Percentiles rank a stretch among this genome's conserved stretches.
phyloP scores from a whole-genome alignment of 768 basidiomycete genomes.

The Amanita fuliginea region DNA sequence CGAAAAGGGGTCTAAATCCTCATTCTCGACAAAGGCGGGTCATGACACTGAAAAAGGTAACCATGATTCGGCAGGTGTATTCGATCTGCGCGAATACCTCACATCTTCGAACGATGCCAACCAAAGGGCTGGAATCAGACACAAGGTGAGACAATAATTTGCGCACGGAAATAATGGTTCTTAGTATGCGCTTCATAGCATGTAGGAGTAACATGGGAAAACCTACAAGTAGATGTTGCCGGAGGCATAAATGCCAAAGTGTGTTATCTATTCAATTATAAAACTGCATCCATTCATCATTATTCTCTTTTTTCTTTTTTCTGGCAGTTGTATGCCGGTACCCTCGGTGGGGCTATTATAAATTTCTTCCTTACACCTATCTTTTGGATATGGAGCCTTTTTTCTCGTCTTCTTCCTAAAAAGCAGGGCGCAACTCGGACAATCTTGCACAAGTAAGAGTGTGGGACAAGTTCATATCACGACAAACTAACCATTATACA shows the following conservation, averaged over 20 bases:
- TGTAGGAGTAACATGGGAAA: constrained; percentile 67
- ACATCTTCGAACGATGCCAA: constrained; percentile 56
- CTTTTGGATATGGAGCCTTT: constrained; percentile 31
- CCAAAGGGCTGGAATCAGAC: constrained; percentile 53
- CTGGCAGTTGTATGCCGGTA: constrained; percentile 49
- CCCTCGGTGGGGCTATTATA: constrained; percentile 50
- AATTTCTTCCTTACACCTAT: constrained; percentile 44
- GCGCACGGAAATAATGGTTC: background rate
- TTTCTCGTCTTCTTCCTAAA: constrained; percentile 29
- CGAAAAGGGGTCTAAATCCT: constrained; percentile 11
- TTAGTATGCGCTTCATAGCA: constrained; percentile 25
- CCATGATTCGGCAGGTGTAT: constrained; percentile 23
- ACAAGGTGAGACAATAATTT: constrained; percentile 31
- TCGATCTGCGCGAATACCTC: constrained; percentile 62
- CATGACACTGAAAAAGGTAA: constrained; percentile 32
- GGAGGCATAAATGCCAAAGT: constrained; percentile 52
- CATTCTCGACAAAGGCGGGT: constrained; percentile 18
- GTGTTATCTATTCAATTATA: constrained; percentile 3
- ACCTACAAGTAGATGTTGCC: constrained; percentile 49
- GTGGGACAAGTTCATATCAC: background rate
- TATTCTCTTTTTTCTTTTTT: background rate
- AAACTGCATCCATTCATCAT: background rate
- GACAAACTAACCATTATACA: background rate
- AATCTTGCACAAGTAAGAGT: constrained; percentile 46
- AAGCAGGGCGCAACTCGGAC: constrained; percentile 30